A percentile compares a stretch with the other conserved stretches of the same genome.
Conservation (phyloP, 371 early-diverging fungal species). For the Amoeboaphelidium protococcarum region DNA sequence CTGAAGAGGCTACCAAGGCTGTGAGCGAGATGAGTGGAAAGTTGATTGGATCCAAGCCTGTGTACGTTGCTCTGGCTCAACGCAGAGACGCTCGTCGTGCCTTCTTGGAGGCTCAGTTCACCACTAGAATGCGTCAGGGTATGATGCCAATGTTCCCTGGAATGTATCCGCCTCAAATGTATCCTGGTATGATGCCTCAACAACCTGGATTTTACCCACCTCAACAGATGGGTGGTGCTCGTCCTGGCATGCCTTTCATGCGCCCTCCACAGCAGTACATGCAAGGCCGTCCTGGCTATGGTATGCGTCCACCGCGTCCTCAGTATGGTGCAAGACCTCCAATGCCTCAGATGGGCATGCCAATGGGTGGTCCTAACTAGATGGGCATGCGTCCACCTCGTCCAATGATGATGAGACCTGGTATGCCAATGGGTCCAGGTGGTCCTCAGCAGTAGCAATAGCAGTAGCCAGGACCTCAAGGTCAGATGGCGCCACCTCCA, state of each 20-base stretch:
- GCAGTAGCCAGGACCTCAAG: not conserved
- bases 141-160: constrained; percentile 1
- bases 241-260: not conserved
- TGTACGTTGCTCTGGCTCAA: constrained; percentile 92
- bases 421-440: not conserved
- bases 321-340: too few species aligned
- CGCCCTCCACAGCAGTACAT: not conserved
- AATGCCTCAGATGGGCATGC: too few species aligned
- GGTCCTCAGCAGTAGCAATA: not conserved
- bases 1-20: constrained; percentile 74
- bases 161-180: not conserved
- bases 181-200: constrained; percentile 4
- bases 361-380: too few species aligned
- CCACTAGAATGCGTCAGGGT: not conserved
- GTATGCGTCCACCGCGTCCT: not conserved
- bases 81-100: constrained; percentile 81
- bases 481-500: constrained; percentile 2
- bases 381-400: too few species aligned
- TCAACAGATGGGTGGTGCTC: not conserved
- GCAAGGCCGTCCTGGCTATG: not conserved
- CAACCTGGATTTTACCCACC: constrained; percentile 14
- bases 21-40: constrained; percentile 71
- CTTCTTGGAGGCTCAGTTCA: constrained; percentile 78
- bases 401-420: too few species aligned
- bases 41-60: constrained; percentile 70